phyloP scores from a whole-genome alignment of 192 early-diverging fungal species.

The Gryganskiella cystojenkinii region DNA sequence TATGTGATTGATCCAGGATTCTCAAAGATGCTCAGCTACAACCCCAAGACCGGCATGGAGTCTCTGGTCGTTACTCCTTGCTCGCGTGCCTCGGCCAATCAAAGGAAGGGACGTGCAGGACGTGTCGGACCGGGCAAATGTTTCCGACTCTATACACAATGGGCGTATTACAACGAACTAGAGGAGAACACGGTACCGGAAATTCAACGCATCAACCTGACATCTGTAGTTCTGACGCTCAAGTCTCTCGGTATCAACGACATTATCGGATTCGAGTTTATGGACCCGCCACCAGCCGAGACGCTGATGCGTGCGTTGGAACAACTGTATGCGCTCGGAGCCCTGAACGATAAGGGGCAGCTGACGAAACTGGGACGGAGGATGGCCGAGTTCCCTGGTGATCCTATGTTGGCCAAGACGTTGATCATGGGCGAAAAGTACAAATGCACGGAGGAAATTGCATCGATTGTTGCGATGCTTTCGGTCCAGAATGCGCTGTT shows the following conservation, averaged over 20 bases:
- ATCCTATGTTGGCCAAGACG: conserved; percentile 95
- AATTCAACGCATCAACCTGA: conserved; percentile 96
- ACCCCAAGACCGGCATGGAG: conserved; percentile 96
- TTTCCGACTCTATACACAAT: conserved; percentile 94
- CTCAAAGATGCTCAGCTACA: conserved; percentile 96
- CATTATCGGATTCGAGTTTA: conserved; percentile 96
- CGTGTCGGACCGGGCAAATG: conserved; percentile 97
- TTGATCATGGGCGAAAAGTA: conserved; percentile 94
- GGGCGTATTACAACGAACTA: conserved; percentile 94
- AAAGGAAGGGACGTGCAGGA: conserved; percentile 96
- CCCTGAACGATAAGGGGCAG: conserved; percentile 91
- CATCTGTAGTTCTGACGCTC: conserved; percentile 88
- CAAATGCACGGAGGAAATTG: conserved; percentile 91
- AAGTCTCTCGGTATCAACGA: conserved; percentile 97
- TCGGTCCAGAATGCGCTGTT: conserved; percentile 84
- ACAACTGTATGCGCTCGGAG: conserved; percentile 91
- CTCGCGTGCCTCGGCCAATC: conserved; percentile 93
- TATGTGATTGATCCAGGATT: conserved; percentile 99
- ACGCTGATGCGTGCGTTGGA: conserved; percentile 93
- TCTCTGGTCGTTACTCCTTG: conserved; percentile 95
- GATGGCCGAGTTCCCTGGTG: conserved; percentile 99
- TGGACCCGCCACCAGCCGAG: conserved; percentile 96
- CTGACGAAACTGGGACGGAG: conserved; percentile 95
- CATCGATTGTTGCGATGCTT: conserved; percentile 95
- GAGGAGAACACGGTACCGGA: conserved; percentile 95